phyloP scores from a whole-genome alignment of 139 green algal species.

The Pleodorina starrii region DNA sequence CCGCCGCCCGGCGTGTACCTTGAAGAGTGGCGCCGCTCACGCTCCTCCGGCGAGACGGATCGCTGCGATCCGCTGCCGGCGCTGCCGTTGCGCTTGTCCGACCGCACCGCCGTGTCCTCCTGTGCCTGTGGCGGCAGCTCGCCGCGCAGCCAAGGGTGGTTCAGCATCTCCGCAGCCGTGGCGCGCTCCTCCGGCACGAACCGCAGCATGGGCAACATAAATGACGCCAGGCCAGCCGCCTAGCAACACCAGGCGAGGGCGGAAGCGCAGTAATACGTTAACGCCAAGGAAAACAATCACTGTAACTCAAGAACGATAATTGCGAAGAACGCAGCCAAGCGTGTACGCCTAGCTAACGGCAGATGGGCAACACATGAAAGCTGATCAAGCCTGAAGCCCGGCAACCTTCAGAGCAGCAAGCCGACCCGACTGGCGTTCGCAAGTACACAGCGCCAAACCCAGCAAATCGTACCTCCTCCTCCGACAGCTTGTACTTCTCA shows the following conservation, averaged over 20 bases:
- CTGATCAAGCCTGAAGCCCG: no score
- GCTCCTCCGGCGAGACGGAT: neutral
- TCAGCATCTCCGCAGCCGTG: slow-evolving; percentile 87
- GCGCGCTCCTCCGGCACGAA: slow-evolving; percentile 87
- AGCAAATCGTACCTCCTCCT: slow-evolving; percentile 84
- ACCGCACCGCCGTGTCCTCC: neutral
- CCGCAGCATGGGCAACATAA: slow-evolving; percentile 95
- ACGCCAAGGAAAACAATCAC: no score
- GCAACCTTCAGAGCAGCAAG: no score
- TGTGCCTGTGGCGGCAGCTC: neutral
- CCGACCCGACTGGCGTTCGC: no score
- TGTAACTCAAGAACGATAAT: no score
- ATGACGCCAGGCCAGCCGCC: slow-evolving; percentile 75
- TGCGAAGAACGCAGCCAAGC: no score
- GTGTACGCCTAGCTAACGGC: no score
- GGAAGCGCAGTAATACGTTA: no score
- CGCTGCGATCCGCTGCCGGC: neutral
- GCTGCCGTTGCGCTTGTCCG: slow-evolving; percentile 26
- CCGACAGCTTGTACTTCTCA: slow-evolving; percentile 94
- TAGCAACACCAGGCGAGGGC: no score
- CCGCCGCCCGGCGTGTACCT: slow-evolving; percentile 30
- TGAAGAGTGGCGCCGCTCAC: neutral
- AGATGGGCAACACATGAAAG: no score
- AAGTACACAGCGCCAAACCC: no score
- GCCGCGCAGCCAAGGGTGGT: slow-evolving; percentile 92